phyloP scores from a whole-genome alignment of 495 filamentous ascomycete genomes.

The Penicillium lagena region DNA sequence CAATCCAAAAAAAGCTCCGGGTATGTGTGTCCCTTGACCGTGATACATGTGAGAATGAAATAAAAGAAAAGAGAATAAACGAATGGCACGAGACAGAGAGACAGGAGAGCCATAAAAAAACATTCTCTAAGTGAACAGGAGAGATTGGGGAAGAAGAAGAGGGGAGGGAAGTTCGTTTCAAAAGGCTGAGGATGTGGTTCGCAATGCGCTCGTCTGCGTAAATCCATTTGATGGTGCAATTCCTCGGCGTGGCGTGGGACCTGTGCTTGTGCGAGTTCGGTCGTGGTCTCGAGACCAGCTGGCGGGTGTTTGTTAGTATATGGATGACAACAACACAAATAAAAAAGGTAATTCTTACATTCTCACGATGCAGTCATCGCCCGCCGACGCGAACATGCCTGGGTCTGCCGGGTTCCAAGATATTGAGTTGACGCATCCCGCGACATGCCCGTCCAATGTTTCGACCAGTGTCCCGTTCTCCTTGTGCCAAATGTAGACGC shows the following conservation, averaged over 20 bases:
- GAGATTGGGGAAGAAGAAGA: constrained; percentile 1
- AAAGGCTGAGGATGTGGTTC: constrained; percentile 33
- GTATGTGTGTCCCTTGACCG: constrained; percentile 7
- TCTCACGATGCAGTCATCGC: constrained; percentile 78
- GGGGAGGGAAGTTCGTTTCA: constrained; percentile 2
- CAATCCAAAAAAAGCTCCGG: constrained; percentile 14
- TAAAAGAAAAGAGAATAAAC: constrained; percentile 1
- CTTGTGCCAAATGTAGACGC: constrained; percentile 86
- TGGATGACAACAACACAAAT: not conserved
- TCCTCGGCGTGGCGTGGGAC: constrained; percentile 17
- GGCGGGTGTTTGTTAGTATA: constrained; percentile 12
- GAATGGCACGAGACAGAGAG: not conserved
- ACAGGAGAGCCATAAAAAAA: not conserved
- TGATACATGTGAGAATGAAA: constrained; percentile 1
- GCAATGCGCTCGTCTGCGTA: constrained; percentile 36
- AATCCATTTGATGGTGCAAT: constrained; percentile 23
- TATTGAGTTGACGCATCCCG: constrained; percentile 81
- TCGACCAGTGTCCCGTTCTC: constrained; percentile 69
- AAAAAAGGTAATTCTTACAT: constrained; percentile 53
- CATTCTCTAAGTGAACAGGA: not conserved
- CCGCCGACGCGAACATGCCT: constrained; percentile 83
- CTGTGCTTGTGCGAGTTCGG: constrained; percentile 9
- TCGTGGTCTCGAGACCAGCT: constrained; percentile 38
- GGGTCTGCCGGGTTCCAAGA: constrained; percentile 83
- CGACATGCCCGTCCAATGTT: constrained; percentile 64